Conservation (phyloP, 345 rosid genomes). For the Aquilaria yunnanensis region DNA sequence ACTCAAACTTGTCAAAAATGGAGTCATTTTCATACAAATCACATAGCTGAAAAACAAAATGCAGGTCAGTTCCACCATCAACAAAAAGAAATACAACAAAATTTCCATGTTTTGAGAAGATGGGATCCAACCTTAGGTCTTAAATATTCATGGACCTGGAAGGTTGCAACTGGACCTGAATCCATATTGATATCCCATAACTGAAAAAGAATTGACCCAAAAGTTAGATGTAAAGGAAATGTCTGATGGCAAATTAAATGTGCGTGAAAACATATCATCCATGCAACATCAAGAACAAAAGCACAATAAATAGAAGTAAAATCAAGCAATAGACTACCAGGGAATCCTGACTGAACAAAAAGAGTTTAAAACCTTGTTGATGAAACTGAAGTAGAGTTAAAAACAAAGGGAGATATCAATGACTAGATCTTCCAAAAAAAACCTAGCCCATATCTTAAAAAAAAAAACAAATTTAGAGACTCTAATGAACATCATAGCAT, state of each 20-base stretch:
- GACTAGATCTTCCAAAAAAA: too few relatives aligned
- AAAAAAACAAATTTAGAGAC: too few relatives aligned
- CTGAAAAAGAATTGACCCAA: conserved; percentile 23
- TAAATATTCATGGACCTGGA: conserved; percentile 91
- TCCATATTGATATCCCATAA: conserved; percentile 99
- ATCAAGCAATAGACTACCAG: background rate
- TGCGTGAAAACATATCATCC: background rate
- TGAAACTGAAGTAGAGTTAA: too few relatives aligned
- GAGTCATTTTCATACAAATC: conserved; percentile 98
- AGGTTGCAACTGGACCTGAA: conserved; percentile 88
- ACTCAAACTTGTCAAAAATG: conserved; percentile 96
- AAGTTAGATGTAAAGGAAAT: conserved; percentile 11
- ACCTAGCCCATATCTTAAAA: too few relatives aligned
- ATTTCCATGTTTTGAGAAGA: background rate
- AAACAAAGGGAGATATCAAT: too few relatives aligned
- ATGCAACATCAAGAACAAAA: background rate
- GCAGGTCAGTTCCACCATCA: conserved; percentile 12
- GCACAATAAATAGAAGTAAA: background rate
- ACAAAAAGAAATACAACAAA: background rate
- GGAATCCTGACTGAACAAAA: background rate
- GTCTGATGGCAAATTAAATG: background rate
- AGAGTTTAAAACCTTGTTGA: background rate
- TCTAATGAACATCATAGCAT: too few relatives aligned
- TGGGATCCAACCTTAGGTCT: conserved; percentile 66
- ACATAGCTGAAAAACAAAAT: conserved; percentile 62